A percentile compares a stretch with the other conserved stretches of the same genome.
Conservation (phyloP, 768 basidiomycete genomes). For the Fibroporia radiculosa region DNA sequence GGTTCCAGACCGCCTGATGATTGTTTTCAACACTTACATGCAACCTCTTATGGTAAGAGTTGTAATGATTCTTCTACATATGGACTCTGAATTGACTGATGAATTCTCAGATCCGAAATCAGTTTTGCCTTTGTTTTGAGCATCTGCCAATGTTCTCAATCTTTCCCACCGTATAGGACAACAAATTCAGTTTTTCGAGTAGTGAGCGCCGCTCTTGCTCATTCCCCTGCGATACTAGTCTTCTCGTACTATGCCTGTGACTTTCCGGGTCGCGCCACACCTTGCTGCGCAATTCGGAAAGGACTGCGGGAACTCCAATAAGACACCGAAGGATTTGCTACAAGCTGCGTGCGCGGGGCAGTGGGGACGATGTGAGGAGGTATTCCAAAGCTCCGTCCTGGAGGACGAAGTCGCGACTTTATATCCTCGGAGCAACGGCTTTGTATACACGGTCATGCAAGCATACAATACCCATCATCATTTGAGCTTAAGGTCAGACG, state of each 20-base stretch:
- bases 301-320: neutral
- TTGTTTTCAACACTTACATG: no score
- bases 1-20: no score
- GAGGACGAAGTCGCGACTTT: neutral
- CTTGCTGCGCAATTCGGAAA: neutral
- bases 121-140: neutral
- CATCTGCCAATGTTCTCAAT: neutral
- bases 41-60: no score
- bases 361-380: neutral
- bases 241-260: conserved; percentile 1
- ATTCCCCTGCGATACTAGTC: neutral
- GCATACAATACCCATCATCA: conserved; percentile 3
- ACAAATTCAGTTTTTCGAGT: no score
- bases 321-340: neutral
- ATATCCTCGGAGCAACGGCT: neutral
- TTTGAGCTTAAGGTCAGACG: conserved; percentile 3
- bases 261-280: neutral
- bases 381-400: neutral
- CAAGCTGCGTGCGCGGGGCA: neutral
- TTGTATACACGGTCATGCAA: conserved; percentile 1
- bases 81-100: no score
- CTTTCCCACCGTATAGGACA: no score
- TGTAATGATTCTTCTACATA: no score
- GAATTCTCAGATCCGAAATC: neutral
- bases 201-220: no score